Conservation (phyloP, 305 asterid genomes). For the Fraxinus greggii region DNA sequence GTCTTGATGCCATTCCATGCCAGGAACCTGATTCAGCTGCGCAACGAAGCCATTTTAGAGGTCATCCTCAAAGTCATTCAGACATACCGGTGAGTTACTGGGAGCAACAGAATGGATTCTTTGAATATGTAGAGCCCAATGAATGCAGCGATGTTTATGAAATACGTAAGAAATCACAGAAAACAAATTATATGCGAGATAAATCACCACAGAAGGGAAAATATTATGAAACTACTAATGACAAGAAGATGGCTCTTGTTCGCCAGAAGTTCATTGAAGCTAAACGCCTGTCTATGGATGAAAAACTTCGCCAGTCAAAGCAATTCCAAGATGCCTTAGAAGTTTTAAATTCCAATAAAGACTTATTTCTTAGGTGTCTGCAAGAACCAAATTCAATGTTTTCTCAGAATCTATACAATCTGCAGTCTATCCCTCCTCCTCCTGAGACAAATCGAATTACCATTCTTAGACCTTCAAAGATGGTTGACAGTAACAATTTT, state of each 20-base stretch:
- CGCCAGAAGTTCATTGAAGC: slow-evolving; percentile 60
- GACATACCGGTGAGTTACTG: slow-evolving; percentile 59
- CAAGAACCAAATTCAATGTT: slow-evolving; percentile 55
- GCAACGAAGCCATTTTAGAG: slow-evolving; percentile 49
- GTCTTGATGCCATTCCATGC: slow-evolving; percentile 84
- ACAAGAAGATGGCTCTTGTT: slow-evolving; percentile 48
- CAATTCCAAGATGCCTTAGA: slow-evolving; percentile 53
- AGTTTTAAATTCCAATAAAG: slow-evolving; percentile 51
- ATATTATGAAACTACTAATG: slow-evolving; percentile 34
- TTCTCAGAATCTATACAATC: slow-evolving; percentile 34
- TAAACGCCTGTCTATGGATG: slow-evolving; percentile 50
- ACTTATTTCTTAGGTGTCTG: slow-evolving; percentile 45
- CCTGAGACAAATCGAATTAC: slow-evolving; percentile 49
- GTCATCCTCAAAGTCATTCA: slow-evolving; percentile 59
- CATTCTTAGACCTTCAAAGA: slow-evolving; percentile 51
- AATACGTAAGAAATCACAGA: slow-evolving; percentile 34
- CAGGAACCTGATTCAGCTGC: slow-evolving; percentile 51
- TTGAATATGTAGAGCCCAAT: slow-evolving; percentile 47
- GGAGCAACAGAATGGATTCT: slow-evolving; percentile 59
- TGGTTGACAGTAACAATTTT: slow-evolving; percentile 32
- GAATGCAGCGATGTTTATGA: slow-evolving; percentile 68
- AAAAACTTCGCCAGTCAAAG: slow-evolving; percentile 47
- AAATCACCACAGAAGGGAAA: slow-evolving; percentile 41
- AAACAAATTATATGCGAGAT: slow-evolving; percentile 31
- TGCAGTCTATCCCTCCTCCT: slow-evolving; percentile 39